Conservation (phyloP, 257 asterid genomes). For the Capsicum rhomboideum region DNA sequence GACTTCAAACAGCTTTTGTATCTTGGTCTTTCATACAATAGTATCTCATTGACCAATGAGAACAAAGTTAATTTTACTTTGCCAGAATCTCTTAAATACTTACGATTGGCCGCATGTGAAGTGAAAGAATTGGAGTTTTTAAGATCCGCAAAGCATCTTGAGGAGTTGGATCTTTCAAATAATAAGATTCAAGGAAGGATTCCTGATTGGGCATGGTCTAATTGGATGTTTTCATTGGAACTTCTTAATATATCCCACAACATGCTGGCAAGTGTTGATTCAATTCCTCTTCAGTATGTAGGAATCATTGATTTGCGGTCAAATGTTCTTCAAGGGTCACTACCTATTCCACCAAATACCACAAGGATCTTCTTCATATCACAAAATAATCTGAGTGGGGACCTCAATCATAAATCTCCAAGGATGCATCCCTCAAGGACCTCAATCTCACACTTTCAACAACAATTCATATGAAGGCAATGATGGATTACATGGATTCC, state of each 20-base stretch:
- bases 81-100: accelerated
- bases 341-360: no score
- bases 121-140: not conserved
- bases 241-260: no score
- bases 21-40: not conserved
- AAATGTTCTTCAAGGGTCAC: no score
- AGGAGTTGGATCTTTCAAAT: no score
- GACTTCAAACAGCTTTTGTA: not conserved
- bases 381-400: not conserved
- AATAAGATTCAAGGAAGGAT: no score
- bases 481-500: no score
- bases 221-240: no score
- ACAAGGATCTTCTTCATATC: accelerated
- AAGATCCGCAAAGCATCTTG: not conserved
- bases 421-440: accelerated
- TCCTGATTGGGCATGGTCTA: not conserved
- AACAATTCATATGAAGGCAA: no score
- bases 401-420: no score
- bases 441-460: no score
- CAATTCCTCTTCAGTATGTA: accelerated
- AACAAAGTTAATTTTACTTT: not conserved
- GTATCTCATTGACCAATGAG: not conserved
- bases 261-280: not conserved
- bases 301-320: no score
- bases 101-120: not conserved